Percentiles rank a stretch among this genome's conserved stretches.
phyloP scores from a whole-genome alignment of 192 early-diverging fungal genomes.

The Mortierella hygrophila region DNA sequence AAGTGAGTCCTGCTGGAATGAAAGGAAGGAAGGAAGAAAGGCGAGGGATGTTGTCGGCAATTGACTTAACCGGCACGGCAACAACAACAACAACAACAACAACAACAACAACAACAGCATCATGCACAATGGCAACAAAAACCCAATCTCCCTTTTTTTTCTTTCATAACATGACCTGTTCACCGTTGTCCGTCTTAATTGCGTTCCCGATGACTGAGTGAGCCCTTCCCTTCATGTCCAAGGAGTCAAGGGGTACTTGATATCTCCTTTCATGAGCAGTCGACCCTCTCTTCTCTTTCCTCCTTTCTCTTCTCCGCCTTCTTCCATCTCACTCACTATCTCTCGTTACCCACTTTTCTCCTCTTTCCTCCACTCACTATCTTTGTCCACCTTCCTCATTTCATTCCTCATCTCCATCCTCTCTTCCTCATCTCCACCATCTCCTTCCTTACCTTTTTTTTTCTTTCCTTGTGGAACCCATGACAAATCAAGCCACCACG shows the following conservation, averaged over 20 bases:
- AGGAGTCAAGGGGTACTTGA: too few relatives aligned
- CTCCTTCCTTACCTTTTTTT: background rate
- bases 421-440: background rate
- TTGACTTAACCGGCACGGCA: too few relatives aligned
- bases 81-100: too few relatives aligned
- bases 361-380: too few relatives aligned
- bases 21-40: too few relatives aligned
- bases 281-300: background rate
- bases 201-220: background rate
- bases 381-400: background rate
- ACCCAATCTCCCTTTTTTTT: too few relatives aligned
- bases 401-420: background rate
- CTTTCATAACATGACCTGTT: too few relatives aligned
- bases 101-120: too few relatives aligned
- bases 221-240: background rate
- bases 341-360: background rate
- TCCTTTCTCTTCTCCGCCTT: background rate
- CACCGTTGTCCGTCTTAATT: background rate
- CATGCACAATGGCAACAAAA: too few relatives aligned
- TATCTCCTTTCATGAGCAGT: background rate
- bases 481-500: background rate
- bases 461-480: background rate
- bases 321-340: background rate
- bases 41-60: too few relatives aligned
- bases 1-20: too few relatives aligned